phyloP scores from a whole-genome alignment of 179 eudicot genomes.

The Beta lomatogona region DNA sequence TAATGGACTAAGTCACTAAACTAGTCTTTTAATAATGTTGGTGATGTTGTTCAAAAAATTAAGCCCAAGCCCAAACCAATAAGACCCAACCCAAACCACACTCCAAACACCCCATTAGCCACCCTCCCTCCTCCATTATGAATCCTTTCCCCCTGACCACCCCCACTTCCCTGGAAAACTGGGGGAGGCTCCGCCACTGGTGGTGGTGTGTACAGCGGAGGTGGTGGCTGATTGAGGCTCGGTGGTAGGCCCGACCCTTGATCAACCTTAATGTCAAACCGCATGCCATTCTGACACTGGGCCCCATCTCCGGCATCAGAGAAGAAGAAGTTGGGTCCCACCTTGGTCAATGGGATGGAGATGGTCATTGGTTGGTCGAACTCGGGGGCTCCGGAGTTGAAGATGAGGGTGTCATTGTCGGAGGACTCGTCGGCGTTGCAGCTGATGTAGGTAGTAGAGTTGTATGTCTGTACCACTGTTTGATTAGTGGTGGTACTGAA shows the following conservation, averaged over 20 bases:
- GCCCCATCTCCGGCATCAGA: slow-evolving; percentile 59
- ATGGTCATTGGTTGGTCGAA: slow-evolving; percentile 37
- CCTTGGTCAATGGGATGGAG: slow-evolving; percentile 51
- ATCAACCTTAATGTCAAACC: slow-evolving; percentile 53
- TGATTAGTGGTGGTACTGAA: slow-evolving; percentile 61
- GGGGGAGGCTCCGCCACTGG: slow-evolving; percentile 45
- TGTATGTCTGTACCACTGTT: slow-evolving; percentile 65
- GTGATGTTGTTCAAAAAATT: background rate
- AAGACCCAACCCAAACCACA: slow-evolving; percentile 1
- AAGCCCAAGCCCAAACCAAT: slow-evolving; percentile 22
- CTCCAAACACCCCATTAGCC: background rate
- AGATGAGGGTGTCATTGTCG: slow-evolving; percentile 52
- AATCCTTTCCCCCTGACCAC: slow-evolving; percentile 41
- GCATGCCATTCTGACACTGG: slow-evolving; percentile 64
- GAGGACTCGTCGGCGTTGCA: slow-evolving; percentile 50
- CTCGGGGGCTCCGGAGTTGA: slow-evolving; percentile 37
- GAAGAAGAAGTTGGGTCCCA: slow-evolving; percentile 68
- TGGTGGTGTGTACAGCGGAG: slow-evolving; percentile 54
- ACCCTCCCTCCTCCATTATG: slow-evolving; percentile 8
- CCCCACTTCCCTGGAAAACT: slow-evolving; percentile 34
- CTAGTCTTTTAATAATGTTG: background rate
- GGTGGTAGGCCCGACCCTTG: slow-evolving; percentile 75
- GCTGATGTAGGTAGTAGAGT: slow-evolving; percentile 56
- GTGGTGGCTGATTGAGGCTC: slow-evolving; percentile 84
- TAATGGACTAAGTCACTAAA: background rate